A percentile compares a stretch with the other conserved stretches of the same genome.
These are phyloP conservation scores for Penicillium crystallinum DNA, from an alignment of 495 filamentous ascomycete species.

Conservation along the genomic window DNA sequence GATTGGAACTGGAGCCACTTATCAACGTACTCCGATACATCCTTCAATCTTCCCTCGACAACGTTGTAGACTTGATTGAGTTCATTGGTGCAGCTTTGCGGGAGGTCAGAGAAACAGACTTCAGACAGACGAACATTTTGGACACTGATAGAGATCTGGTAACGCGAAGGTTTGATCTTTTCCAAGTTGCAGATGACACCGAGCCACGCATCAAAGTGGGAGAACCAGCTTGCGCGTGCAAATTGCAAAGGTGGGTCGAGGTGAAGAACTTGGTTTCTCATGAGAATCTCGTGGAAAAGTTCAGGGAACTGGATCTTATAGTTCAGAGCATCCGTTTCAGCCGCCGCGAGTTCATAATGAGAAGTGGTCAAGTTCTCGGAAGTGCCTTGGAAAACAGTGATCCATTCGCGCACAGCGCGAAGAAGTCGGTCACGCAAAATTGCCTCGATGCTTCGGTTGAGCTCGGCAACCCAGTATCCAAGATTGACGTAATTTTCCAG, in stretches of 20 bases:
- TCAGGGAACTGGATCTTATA: constrained; percentile 50
- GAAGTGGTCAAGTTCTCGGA: constrained; percentile 35
- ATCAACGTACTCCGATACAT: constrained; percentile 78
- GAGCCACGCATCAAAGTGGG: constrained; percentile 88
- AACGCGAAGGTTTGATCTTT: constrained; percentile 89
- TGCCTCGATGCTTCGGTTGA: constrained; percentile 77
- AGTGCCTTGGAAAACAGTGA: constrained; percentile 66
- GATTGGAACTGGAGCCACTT: constrained; percentile 99
- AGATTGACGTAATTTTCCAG: constrained; percentile 93
- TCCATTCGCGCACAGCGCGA: constrained; percentile 79
- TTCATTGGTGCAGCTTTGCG: constrained; percentile 68
- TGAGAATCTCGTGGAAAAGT: constrained; percentile 84
- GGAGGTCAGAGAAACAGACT: constrained; percentile 80
- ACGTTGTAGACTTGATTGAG: constrained; percentile 72
- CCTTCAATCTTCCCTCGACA: constrained; percentile 71
- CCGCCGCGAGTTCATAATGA: constrained; percentile 28
- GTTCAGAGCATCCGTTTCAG: constrained; percentile 42
- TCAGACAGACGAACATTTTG: constrained; percentile 56
- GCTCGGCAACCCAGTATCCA: constrained; percentile 74
- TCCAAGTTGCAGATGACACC: constrained; percentile 86
- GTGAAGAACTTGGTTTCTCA: constrained; percentile 94
- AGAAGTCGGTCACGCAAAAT: constrained; percentile 72
- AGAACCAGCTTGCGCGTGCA: constrained; percentile 89
- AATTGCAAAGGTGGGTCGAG: constrained; percentile 89
- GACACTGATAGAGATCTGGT: constrained; percentile 75